These are phyloP conservation scores for Achaetomiella virescens DNA, from an alignment of 495 filamentous ascomycete genomes.

Conservation along the genomic window DNA sequence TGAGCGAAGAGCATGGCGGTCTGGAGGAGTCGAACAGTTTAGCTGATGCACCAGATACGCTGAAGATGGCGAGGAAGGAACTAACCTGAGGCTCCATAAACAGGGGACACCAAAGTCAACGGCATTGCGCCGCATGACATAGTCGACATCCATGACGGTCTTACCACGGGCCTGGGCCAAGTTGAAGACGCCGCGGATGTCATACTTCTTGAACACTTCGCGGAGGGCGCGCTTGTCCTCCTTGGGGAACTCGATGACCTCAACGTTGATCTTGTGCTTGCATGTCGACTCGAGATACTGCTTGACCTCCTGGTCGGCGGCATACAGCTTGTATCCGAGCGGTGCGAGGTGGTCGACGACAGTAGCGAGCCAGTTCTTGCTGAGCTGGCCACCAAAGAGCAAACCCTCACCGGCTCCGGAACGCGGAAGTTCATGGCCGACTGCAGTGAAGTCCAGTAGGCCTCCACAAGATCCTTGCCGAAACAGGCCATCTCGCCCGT, in stretches of 20 bases:
- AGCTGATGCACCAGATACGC: conserved; percentile 11
- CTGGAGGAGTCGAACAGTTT: conserved; percentile 39
- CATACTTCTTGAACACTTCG: conserved; percentile 94
- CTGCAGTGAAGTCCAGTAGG: conserved; percentile 94
- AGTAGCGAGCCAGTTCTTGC: conserved; percentile 54
- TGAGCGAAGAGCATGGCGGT: conserved; percentile 92
- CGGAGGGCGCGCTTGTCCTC: conserved; percentile 90
- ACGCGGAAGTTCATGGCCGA: conserved; percentile 99
- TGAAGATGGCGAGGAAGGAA: conserved; percentile 8
- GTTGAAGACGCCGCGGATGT: conserved; percentile 95
- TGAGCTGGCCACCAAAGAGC: conserved; percentile 81
- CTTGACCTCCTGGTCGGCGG: conserved; percentile 75
- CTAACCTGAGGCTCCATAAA: conserved; percentile 99
- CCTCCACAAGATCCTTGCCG: conserved; percentile 89
- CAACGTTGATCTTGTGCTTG: conserved; percentile 62
- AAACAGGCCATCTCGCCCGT: conserved; percentile 99
- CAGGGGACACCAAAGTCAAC: conserved; percentile 97
- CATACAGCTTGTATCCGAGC: conserved; percentile 89
- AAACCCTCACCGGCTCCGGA: conserved; percentile 87
- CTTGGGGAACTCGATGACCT: conserved; percentile 96
- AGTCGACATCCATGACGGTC: conserved; percentile 85
- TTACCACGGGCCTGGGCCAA: conserved; percentile 77
- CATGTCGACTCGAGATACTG: conserved; percentile 64
- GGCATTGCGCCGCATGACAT: conserved; percentile 96
- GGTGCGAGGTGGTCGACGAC: conserved; percentile 82